Evolutionary conservation across 495 filamentous ascomycete genomes (phyloP).

Genomic region (Neurospora africana): DNA sequence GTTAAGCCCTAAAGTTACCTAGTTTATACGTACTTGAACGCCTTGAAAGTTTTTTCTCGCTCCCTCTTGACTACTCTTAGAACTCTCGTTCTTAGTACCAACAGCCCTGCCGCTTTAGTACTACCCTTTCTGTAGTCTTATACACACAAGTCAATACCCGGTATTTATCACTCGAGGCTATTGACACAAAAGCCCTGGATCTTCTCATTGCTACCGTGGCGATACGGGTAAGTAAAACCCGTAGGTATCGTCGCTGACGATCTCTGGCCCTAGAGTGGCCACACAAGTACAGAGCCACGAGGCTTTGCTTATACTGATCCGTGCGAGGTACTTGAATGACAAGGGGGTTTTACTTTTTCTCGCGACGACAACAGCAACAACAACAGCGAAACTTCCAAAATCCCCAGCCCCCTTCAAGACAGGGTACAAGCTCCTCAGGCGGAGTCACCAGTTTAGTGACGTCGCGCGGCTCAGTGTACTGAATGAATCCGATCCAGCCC

Average conservation of each 20-base stretch:
- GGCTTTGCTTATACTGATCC: not conserved
- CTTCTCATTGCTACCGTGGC: not conserved
- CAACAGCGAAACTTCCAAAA: not conserved
- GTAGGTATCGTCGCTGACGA: not conserved
- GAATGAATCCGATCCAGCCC: not conserved
- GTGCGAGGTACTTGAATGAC: not conserved
- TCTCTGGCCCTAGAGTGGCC: not conserved
- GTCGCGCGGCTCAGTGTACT: not conserved
- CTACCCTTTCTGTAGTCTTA: not conserved
- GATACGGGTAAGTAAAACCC: not conserved
- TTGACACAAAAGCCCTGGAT: not conserved
- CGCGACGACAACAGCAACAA: not conserved
- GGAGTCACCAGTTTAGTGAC: not conserved
- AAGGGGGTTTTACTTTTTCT: not conserved
- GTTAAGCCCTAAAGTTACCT: not conserved
- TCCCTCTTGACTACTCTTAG: not conserved
- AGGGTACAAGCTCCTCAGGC: not conserved
- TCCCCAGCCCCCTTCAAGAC: not conserved
- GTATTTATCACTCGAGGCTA: not conserved
- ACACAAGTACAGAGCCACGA: not conserved
- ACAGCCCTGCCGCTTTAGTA: not conserved
- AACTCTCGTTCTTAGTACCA: not conserved
- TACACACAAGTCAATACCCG: not conserved
- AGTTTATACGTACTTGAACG: not conserved
- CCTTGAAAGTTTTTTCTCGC: not conserved